Evolutionary conservation across 2,329 filamentous ascomycete genomes (phyloP), one percentile per base, ranked within the genome.

Genomic region (Trichoderma lentiforme): DNA sequence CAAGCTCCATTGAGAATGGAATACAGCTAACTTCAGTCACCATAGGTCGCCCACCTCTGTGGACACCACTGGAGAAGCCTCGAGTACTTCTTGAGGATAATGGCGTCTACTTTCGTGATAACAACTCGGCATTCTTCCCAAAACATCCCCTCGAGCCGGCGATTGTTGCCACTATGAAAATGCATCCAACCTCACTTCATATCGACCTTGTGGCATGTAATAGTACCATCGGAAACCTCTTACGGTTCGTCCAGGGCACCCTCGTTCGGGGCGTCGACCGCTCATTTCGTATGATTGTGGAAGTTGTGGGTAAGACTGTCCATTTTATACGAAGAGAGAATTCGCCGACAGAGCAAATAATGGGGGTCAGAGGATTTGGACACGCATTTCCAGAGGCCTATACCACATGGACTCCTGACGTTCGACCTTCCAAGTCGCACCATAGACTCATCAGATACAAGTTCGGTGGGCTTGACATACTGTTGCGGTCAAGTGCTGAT

Each of bases 301-400:
- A 92, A 73, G 77, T 82, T 0, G 79, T 92, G 1, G 81, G 84
- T 1, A 79, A 84, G 18, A 89, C 88, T 0, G 84, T 92, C 0
- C 91, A 93, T 79, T 85, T 93, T 63, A 78, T 90, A 14, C 87
- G 91, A 1, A 84, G 87, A 26, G 90, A 91, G 75, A 89, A 88
- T 58, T 85, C 86, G 0, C 89, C 90, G 0, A 86, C 78, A 0
- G 88, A 91, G 74, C 76, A 83, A 0, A 89, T 93, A 6, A 74
- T 80, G 0, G 83, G 83, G n/a, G 80, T 93, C 0, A 75, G 75
- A 18, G 91, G 91, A 0, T 92, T 84, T 74, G 90, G 91, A 0
- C 90, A 93, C 74, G 85, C 88, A 0, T 93, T 93, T 74, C 89
- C 89, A 0, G 89, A 92, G 62, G 83, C 84, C 1, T 90, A 92